Evolutionary conservation across 192 early-diverging fungal species (phyloP).

Genomic region (Coemansia sp.): DNA sequence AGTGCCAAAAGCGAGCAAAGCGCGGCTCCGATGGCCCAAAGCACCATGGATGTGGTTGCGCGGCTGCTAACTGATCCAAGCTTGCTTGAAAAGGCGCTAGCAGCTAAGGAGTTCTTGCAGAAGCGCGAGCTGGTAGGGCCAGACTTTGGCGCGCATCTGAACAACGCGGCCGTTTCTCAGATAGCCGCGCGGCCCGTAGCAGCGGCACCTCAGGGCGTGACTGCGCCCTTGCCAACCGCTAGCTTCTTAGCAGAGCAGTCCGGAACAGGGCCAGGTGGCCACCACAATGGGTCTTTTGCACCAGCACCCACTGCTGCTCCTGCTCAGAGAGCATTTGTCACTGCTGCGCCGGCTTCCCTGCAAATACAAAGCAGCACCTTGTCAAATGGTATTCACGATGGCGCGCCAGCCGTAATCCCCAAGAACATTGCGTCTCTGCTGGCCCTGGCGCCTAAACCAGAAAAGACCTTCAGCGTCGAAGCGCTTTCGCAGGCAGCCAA

Average conservation of each 20-base stretch:
- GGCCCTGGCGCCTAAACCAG: neutral
- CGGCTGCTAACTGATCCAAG: conserved; percentile 24
- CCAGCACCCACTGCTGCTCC: neutral
- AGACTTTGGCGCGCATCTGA: neutral
- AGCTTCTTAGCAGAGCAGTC: neutral
- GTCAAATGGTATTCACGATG: neutral
- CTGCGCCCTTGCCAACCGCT: neutral
- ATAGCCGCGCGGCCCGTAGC: neutral
- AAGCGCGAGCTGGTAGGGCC: conserved; percentile 24
- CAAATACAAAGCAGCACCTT: neutral
- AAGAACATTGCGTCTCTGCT: neutral
- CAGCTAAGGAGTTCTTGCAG: conserved; percentile 28
- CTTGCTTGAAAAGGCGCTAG: conserved; percentile 22
- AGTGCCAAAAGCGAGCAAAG: neutral
- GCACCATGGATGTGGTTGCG: conserved; percentile 6
- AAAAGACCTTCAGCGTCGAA: neutral
- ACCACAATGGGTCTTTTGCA: neutral
- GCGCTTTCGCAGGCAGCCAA: too few species aligned
- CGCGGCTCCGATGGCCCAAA: neutral
- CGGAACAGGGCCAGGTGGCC: neutral
- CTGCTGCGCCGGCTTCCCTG: neutral
- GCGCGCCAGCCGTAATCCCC: neutral
- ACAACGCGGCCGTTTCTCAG: neutral
- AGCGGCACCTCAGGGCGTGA: neutral
- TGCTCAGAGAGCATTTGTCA: too few species aligned